A percentile compares a stretch with the other conserved stretches of the same genome.
Conservation (phyloP, 2,329 filamentous ascomycete genomes). For the Cercospora janseana region DNA sequence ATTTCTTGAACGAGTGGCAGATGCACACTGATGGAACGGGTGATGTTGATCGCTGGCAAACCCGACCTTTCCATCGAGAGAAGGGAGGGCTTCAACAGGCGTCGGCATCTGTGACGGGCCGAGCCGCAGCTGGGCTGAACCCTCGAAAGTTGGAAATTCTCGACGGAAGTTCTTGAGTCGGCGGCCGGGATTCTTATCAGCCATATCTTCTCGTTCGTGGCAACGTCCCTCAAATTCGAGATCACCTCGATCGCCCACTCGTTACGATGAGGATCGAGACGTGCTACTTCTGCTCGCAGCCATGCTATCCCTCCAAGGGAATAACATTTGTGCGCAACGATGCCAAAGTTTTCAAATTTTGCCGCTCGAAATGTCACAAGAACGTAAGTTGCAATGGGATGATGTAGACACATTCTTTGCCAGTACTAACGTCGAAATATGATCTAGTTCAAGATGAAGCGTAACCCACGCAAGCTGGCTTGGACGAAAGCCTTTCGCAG, state of each 20-base stretch:
- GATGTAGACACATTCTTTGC: too few species aligned
- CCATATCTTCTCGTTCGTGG: constrained; percentile 1
- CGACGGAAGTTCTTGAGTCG: too few species aligned
- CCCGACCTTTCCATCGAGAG: too few species aligned
- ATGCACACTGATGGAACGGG: too few species aligned
- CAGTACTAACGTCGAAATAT: too few species aligned
- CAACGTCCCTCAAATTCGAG: neutral
- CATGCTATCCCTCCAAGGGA: constrained; percentile 62
- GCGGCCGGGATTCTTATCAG: too few species aligned
- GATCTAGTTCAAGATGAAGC: constrained; percentile 87
- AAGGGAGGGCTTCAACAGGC: too few species aligned
- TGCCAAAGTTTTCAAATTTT: constrained; percentile 65
- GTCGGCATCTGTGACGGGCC: too few species aligned
- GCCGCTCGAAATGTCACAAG: constrained; percentile 66
- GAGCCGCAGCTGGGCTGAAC: too few species aligned
- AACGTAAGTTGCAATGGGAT: constrained; percentile 43
- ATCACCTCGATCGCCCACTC: neutral
- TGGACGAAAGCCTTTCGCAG: constrained; percentile 95
- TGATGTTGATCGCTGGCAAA: too few species aligned
- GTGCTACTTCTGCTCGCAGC: constrained; percentile 70
- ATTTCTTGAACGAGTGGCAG: neutral
- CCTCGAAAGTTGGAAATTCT: too few species aligned
- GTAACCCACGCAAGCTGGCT: constrained; percentile 91
- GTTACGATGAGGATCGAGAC: constrained; percentile 55
- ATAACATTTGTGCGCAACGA: constrained; percentile 69